Base-by-base conservation (phyloP, 2,329 filamentous ascomycete genomes). In the Didymella arachidicola region DNA sequence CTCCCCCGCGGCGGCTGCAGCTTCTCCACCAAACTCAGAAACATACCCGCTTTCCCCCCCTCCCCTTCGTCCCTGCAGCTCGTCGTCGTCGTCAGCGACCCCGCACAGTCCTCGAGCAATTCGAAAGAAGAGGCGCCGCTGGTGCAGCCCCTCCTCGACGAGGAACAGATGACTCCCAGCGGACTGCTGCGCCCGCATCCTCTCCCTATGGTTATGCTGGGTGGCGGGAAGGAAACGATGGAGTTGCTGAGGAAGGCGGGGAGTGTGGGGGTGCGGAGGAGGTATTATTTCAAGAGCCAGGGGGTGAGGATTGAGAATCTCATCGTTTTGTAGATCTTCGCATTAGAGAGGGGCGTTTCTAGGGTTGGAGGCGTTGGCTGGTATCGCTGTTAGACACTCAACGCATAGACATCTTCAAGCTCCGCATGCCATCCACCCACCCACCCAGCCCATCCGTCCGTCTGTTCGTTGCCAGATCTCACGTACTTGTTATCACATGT, bases 1-100 rank as follows among this genome's bases (percentile, higher is more conserved):
- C 83, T 98, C 68, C 87, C 86, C 27, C 87, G 95, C 6, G 94
- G 95, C 38, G 87, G 87, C 1, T 99, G 95, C 79, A 89, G 85
- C 25, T 98, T 98, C 76, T 89, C 86, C 34, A 80, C 89, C 27
- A 99, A 99, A 76, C 79, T 98, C 0, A 83, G 84, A 50, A 93
- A 92, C 64, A 93, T 98, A n/a, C 93, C 94, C 0, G 85, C 86
- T 10, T 94, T 89, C 72, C 82, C 87, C 1, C 88, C 90, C 0
- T 81, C 82, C 0, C 74, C 81, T 0, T 74, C 77, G 3, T 83
- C 87, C 0, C 80, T 98, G 18, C 91, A 96, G 74, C 84, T 98
- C 3, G 92, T 98, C 27, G 80, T 98, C 42, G 79, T 97, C 0
- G 86, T 97, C 4, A 88, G 84, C 16, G 53, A 84, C 87, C 3